These are phyloP conservation scores for Coemansia sp. DNA, from an alignment of 192 early-diverging fungal species.

Conservation along the genomic window DNA sequence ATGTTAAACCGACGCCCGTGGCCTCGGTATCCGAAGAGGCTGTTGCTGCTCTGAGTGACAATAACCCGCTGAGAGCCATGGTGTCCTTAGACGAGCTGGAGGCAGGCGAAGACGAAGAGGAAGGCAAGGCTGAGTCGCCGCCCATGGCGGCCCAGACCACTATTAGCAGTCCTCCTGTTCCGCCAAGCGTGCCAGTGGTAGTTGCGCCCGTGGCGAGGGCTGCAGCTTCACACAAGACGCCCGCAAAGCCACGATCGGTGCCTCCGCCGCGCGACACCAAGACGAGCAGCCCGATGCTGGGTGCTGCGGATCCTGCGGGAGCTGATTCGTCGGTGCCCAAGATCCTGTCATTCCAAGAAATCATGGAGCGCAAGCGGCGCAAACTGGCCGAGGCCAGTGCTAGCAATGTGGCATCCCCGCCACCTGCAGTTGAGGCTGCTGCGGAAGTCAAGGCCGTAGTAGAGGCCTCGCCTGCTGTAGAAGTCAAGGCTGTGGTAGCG, in stretches of 20 bases:
- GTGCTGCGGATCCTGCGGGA: neutral
- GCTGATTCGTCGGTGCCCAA: slow-evolving; percentile 16
- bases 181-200: neutral
- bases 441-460: neutral
- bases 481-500: neutral
- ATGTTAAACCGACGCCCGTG: neutral
- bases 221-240: neutral
- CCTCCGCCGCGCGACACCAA: neutral
- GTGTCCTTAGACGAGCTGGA: neutral
- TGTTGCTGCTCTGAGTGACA: neutral
- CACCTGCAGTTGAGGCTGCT: neutral
- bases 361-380: slow-evolving; percentile 42
- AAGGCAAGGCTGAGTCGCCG: neutral
- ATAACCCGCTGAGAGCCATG: slow-evolving; percentile 2
- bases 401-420: neutral
- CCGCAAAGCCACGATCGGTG: neutral
- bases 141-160: neutral
- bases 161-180: neutral
- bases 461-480: neutral
- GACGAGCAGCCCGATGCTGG: neutral
- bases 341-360: slow-evolving; percentile 35
- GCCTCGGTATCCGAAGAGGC: neutral
- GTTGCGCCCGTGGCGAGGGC: neutral
- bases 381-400: slow-evolving; percentile 15
- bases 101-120: neutral